Base-by-base conservation (phyloP, 352 stramenopile genomes). In the Pythium pyrilobum region DNA sequence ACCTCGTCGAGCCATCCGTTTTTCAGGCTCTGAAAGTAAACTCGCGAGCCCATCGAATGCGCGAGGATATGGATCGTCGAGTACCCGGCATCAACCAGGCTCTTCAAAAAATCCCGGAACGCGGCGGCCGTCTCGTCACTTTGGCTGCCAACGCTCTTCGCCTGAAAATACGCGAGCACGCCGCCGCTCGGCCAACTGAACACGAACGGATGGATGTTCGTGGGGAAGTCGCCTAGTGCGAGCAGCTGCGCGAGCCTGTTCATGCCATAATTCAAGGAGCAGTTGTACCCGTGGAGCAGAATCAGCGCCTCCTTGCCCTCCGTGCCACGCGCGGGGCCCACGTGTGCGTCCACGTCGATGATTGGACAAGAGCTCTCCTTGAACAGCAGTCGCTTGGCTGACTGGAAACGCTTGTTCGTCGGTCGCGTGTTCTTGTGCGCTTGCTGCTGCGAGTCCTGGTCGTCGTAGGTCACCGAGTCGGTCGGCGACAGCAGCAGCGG, bases 161-260 rank as follows among this genome's bases (percentile, higher is more conserved):
- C 59, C 42, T 76, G 74, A 32, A 74, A 86, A 44, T 86, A 89
- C 8, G 76, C 71, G 11, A 89, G 56, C 0, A 67, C 64, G 21
- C 76, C 71, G 25, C 72, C 79, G 25, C 71, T 90, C 0, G 79
- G 74, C 79, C 79, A 90, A 44, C 77, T 87, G 34, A 90, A 90
- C 2, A 90, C 65, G 41, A 79, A 87, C 25, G 79, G 79, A 29
- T 90, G 79, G 50, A 90, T 81, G 20, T 66, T 66, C 0, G 72
- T 67, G 0, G 79, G 79, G 36, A 90, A 90, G 28, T 87, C 73
- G 4, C 77, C 79, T 6, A 86, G 67, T 0, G 79, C 66, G 7
- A 90, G 42, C 12, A 90, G 62, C 56, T 90, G 79, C 0, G 65
- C 79, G 1, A 86, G 55, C 3, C 74, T 67, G 21, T 76, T 75